phyloP scores from a whole-genome alignment of 2,329 filamentous ascomycete species.

The Aureobasidium sp. region DNA sequence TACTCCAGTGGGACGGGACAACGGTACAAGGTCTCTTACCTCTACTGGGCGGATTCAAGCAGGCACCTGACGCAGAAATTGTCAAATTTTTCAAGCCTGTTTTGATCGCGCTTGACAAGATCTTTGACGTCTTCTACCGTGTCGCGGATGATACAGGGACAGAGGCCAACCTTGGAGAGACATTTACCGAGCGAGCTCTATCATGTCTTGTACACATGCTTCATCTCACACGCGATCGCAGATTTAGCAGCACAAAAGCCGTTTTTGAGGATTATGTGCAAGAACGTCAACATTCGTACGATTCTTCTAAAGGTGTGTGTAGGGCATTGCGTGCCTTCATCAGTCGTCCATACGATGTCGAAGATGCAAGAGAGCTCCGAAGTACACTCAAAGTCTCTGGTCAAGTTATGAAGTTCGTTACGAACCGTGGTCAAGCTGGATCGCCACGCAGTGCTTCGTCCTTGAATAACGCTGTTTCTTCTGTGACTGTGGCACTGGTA shows the following conservation, averaged over 20 bases:
- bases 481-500: conserved; percentile 6
- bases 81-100: conserved; percentile 70
- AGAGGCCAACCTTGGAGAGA: conserved; percentile 7
- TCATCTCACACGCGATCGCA: conserved; percentile 17
- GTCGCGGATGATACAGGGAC: conserved; percentile 12
- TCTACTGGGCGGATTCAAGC: conserved; percentile 74
- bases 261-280: conserved; percentile 16
- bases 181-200: conserved; percentile 16
- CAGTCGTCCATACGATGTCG: conserved; percentile 18
- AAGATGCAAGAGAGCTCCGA: conserved; percentile 19
- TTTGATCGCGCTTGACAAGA: conserved; percentile 15
- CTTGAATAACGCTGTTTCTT: neutral
- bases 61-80: conserved; percentile 94
- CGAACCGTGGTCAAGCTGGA: neutral
- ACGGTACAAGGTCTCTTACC: conserved; percentile 17
- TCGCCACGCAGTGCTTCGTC: neutral
- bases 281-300: conserved; percentile 16
- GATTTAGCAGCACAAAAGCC: conserved; percentile 17
- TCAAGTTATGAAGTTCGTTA: conserved; percentile 16
- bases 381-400: conserved; percentile 19
- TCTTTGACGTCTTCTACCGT: conserved; percentile 10
- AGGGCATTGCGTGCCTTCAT: conserved; percentile 17
- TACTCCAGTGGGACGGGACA: conserved; percentile 70
- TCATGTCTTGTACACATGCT: conserved; percentile 17
- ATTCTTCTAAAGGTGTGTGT: conserved; percentile 16